These are phyloP conservation scores for Paraleonurus japonicus DNA, from an alignment of 257 asterid genomes.

Conservation along the genomic window DNA sequence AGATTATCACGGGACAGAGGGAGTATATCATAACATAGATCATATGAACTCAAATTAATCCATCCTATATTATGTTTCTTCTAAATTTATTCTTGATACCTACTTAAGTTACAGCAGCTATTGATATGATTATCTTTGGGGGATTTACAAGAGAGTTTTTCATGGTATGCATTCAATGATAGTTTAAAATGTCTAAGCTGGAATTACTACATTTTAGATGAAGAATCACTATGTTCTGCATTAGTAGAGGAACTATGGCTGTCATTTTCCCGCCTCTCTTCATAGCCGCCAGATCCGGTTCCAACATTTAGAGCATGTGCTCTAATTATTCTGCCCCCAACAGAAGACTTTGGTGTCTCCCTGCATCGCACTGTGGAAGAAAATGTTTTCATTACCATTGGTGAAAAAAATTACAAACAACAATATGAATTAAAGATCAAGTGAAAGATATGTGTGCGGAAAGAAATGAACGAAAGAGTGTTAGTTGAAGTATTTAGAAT, in stretches of 20 bases:
- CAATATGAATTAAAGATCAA: background rate
- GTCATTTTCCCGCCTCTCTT: constrained; percentile 26
- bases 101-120: too few relatives aligned
- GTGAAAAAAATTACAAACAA: background rate
- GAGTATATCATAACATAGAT: background rate
- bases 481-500: background rate
- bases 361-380: constrained; percentile 20
- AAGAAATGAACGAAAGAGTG: background rate
- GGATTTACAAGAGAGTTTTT: background rate
- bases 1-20: too few relatives aligned
- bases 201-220: constrained; percentile 29
- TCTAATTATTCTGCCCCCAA: constrained; percentile 17
- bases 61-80: background rate
- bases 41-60: background rate
- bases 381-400: background rate
- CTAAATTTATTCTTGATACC: background rate
- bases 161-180: background rate
- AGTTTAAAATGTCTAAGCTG: constrained; percentile 9
- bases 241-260: constrained; percentile 21
- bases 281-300: constrained; percentile 35
- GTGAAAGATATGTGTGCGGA: background rate
- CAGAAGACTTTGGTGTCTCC: background rate
- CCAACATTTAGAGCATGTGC: constrained; percentile 34
- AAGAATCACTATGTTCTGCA: constrained; percentile 23
- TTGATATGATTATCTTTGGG: too few relatives aligned